Evolutionary conservation across 164 flowering plant genomes (phyloP).

Genomic region (Euptelea pleiosperma): DNA sequence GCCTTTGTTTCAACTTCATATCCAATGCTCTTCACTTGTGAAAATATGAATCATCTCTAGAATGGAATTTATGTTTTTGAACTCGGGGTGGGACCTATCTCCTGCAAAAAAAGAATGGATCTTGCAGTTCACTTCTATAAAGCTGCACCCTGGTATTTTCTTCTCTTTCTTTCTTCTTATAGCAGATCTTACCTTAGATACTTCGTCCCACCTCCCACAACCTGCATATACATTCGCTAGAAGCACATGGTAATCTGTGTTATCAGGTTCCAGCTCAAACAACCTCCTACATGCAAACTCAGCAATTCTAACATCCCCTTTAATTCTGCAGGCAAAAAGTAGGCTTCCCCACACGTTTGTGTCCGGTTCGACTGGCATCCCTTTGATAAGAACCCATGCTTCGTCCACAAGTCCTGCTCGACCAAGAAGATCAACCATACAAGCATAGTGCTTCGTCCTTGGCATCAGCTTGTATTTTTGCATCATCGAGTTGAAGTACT

Average conservation of each 20-base stretch:
- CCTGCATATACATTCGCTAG: conserved; percentile 26
- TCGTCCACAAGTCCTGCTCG: conserved; percentile 27
- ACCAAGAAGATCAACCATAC: conserved; percentile 31
- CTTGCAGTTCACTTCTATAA: conserved; percentile 22
- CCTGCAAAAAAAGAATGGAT: conserved; percentile 19
- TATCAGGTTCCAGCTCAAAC: conserved; percentile 18
- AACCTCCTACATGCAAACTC: conserved; percentile 18
- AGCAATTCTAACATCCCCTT: conserved; percentile 15
- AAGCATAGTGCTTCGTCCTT: conserved; percentile 24
- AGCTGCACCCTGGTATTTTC: conserved; percentile 30
- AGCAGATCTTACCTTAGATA: conserved; percentile 11
- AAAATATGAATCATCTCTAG: conserved; percentile 12
- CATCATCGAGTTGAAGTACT: conserved; percentile 18
- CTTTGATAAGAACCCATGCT: conserved; percentile 17
- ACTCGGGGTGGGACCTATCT: conserved; percentile 23
- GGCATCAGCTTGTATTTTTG: conserved; percentile 7
- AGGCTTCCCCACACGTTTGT: conserved; percentile 25
- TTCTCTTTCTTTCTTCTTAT: conserved; percentile 13
- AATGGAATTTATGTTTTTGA: conserved; percentile 8
- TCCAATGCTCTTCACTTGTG: not conserved
- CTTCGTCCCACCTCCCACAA: conserved; percentile 25
- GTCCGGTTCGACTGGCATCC: conserved; percentile 20
- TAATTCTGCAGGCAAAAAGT: conserved; percentile 21
- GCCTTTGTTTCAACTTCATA: not conserved
- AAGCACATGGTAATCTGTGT: conserved; percentile 18